Base-by-base conservation (phyloP, 331 rosid species). In the Malus hybrid region DNA sequence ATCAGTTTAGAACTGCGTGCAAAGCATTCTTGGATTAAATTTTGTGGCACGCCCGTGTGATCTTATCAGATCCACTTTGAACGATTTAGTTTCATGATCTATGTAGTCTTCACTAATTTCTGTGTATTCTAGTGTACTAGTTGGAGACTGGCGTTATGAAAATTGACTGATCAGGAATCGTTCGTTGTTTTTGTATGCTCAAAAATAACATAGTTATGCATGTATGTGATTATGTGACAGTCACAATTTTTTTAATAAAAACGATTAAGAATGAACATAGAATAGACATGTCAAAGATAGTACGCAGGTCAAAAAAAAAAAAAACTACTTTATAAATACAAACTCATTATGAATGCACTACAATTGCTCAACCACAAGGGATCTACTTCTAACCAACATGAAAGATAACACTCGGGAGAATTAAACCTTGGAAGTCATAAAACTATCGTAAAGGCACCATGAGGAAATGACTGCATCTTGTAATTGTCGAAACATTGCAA, bases 1-100 rank as follows among this genome's bases (percentile, higher is more conserved):
- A 18, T 76, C 42, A 7, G n/a, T 66, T 27, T 31, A 31, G 67
- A 19, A 54, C 20, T 61, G 72, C 60, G 85, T 62, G 79, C 65
- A 39, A 70, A 55, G 54, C 67, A 70, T 70, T 61, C 76, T 39
- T 24, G 10, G 1, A 31, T 70, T 60, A 48, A 12, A 67, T 34
- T 5, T 66, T 20, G 63, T 10, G 24, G 2, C 48, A 42, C n/a
- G 32, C 10, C 13, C 24, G 3, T 59, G 69, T 36, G 11, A 36
- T 36, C 44, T 36, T 36, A 8, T 69, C 70, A 46, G 57, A 7
- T 65, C 54, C 55, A 48, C 44, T 8, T 39, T 39, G 46, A 39
- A 39, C 46, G 46, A 39, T 15, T 50, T 15, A 50, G 55, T 50
- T 50, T 50, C 55, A 15, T 50, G 55, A 50, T 48, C 2, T 50